Conservation (phyloP, 345 rosid genomes). For the Eucalyptus pumila region DNA sequence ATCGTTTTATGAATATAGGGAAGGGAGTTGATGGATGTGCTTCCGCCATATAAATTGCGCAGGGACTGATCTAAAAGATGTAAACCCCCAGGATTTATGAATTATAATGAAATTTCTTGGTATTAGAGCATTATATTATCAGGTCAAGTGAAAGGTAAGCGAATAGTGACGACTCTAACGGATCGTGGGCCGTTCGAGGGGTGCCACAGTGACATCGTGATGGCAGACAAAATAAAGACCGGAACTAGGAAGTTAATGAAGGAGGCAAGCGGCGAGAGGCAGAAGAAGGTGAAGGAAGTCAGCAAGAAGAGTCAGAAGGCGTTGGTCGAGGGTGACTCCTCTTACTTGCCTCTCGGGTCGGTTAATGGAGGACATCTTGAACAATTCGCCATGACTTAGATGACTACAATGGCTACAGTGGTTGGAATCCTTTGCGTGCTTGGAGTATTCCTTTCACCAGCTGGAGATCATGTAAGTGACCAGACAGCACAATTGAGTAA, state of each 20-base stretch:
- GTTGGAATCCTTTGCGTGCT: not conserved
- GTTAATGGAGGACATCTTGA: conserved; percentile 11
- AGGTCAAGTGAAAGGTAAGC: too few species aligned
- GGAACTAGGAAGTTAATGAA: conserved; percentile 33
- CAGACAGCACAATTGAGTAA: not conserved
- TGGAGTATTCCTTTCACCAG: not conserved
- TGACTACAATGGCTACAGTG: not conserved
- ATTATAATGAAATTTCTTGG: too few species aligned
- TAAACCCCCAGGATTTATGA: too few species aligned
- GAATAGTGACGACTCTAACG: too few species aligned
- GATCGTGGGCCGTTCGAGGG: too few species aligned
- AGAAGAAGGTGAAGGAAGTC: conserved; percentile 12
- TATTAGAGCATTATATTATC: too few species aligned
- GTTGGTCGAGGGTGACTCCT: conserved; percentile 31
- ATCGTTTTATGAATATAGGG: too few species aligned
- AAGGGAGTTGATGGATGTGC: too few species aligned
- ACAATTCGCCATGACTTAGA: not conserved
- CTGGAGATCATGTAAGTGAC: not conserved
- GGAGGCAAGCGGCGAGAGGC: not conserved
- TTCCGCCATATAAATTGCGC: too few species aligned
- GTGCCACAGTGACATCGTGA: not conserved
- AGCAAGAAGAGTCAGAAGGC: conserved; percentile 14
- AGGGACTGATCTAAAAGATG: too few species aligned
- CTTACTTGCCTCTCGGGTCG: not conserved
- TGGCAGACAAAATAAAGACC: conserved; percentile 16